Evolutionary conservation across 2,329 filamentous ascomycete genomes (phyloP).

Genomic region (Teratosphaeria nubilosa): DNA sequence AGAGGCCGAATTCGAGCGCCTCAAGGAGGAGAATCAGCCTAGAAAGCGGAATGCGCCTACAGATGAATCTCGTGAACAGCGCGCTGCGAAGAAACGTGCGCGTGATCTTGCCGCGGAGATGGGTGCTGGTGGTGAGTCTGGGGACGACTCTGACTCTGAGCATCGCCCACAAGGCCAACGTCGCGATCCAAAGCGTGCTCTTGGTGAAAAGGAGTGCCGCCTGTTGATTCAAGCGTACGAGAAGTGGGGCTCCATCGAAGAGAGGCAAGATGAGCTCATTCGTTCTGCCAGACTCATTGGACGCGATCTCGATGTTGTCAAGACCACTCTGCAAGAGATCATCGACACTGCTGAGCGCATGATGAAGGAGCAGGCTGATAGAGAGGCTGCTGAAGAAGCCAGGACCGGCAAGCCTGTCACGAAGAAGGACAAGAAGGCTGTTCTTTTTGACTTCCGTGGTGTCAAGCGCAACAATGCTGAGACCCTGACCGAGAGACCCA

Average conservation of each 20-base stretch:
- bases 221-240: slow-evolving; percentile 86
- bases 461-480: slow-evolving; percentile 94
- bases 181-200: slow-evolving; percentile 73
- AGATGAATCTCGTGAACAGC: slow-evolving; percentile 55
- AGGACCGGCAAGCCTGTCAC: slow-evolving; percentile 70
- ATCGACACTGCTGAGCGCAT: slow-evolving; percentile 60
- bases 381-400: slow-evolving; percentile 54
- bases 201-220: slow-evolving; percentile 86
- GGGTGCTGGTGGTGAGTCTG: slow-evolving; percentile 49
- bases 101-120: slow-evolving; percentile 53
- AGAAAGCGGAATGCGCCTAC: slow-evolving; percentile 57
- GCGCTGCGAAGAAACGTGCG: slow-evolving; percentile 59
- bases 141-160: slow-evolving; percentile 43
- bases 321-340: slow-evolving; percentile 65
- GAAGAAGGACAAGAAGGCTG: slow-evolving; percentile 96
- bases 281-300: slow-evolving; percentile 75
- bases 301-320: slow-evolving; percentile 72
- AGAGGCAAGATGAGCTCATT: slow-evolving; percentile 77
- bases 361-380: slow-evolving; percentile 61
- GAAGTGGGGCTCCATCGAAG: slow-evolving; percentile 80
- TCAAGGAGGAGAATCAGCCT: slow-evolving; percentile 77
- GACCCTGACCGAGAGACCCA: slow-evolving; percentile 82
- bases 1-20: slow-evolving; percentile 60
- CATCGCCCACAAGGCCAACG: slow-evolving; percentile 38
- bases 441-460: slow-evolving; percentile 86